Conservation (phyloP, 306 rosid species). For the Cucurbita argyrosperma region DNA sequence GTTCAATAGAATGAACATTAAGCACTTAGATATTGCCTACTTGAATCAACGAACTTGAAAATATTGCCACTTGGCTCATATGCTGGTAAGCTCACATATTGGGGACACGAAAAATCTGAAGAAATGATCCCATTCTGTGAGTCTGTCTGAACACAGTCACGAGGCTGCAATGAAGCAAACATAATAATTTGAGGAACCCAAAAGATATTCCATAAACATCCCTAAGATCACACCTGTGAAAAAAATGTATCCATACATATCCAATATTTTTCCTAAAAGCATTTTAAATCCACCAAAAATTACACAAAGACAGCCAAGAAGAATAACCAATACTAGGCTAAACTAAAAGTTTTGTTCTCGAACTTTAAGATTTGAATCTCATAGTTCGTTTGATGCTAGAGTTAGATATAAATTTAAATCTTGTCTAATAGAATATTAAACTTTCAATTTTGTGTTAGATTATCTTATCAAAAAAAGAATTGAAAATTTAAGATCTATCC, state of each 20-base stretch:
- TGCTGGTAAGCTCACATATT: constrained; percentile 59
- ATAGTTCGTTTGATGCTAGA: no score
- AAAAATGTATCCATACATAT: no score
- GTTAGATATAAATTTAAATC: no score
- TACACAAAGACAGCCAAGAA: no score
- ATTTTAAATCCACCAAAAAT: no score
- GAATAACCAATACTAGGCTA: no score
- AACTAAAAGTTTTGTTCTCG: no score
- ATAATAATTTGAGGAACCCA: neutral
- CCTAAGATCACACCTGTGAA: neutral
- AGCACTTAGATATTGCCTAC: neutral
- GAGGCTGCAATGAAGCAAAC: constrained; percentile 41
- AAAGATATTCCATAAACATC: neutral
- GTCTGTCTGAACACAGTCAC: constrained; percentile 42
- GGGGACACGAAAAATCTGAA: constrained; percentile 54
- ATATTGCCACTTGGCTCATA: constrained; percentile 27
- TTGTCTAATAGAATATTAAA: no score
- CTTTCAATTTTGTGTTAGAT: neutral
- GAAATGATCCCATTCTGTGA: constrained; percentile 28
- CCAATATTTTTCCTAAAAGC: no score
- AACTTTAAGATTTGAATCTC: no score
- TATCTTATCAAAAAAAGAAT: no score
- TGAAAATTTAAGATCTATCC: neutral
- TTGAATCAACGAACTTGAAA: neutral
- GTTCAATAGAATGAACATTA: neutral